Base-by-base conservation (phyloP, 345 rosid species). In the Turritis glabra region DNA sequence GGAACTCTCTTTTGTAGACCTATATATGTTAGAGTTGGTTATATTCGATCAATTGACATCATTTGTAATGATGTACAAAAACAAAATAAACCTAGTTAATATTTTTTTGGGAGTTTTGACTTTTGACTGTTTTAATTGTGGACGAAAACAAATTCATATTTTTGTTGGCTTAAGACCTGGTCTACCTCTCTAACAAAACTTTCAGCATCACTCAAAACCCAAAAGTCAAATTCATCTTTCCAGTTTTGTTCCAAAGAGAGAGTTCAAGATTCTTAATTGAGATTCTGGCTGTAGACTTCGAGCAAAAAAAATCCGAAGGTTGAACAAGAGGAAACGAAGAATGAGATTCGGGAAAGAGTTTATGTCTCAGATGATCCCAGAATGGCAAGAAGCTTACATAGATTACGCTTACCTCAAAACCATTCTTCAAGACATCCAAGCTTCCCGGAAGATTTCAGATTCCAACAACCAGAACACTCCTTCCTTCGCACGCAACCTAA, bases 301-400 rank as follows among this genome's bases (percentile, higher is more conserved):
- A 61, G 3, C 41, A 17, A 18, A 1, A 7, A 18, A 57, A 19
- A 5, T 48, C 17, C 7, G 21, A 21, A 50, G 30, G n/a, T 48
- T 37, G 41, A 35, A 27, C 9, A 41, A 69, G 60, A 44, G 57
- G 25, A 35, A 54, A 54, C 57, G 52, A 75, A 77, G 52, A 46
- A 90, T 90, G 97, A 90, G 85, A 82, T 90, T 90, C 22, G 97
- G 90, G 19, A 87, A 85, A 75, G 91, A 89, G 73, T 91, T 91
- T 53, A 71, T 73, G 13, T 77, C 86, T 10, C 88, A 91, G 29
- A 76, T 88, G 91, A 89, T 89, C 68, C 91, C 77, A 19, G 97
- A 91, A 75, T 91, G 97, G 96, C 85, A 83, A 40, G 85, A 84
- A 41, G 97, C 96, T 56, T 91, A 91, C 76, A 80, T 91, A 85